phyloP scores from a whole-genome alignment of 345 rosid species.

The Nephelium lappaceum region DNA sequence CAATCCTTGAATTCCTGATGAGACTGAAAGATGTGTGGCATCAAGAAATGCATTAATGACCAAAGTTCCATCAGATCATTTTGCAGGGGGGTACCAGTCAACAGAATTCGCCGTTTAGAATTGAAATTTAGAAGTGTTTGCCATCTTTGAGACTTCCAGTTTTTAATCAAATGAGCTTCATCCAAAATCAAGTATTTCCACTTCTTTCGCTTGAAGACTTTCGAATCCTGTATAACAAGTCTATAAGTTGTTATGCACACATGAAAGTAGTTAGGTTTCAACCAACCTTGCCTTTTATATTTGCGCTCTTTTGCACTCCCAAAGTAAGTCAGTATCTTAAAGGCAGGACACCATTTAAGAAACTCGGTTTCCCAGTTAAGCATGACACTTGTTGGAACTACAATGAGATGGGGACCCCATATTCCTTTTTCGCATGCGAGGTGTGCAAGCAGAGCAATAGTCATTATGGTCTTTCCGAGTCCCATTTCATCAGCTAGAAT shows the following conservation, averaged over 20 bases:
- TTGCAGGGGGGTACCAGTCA: constrained; percentile 98
- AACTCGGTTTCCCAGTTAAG: constrained; percentile 99
- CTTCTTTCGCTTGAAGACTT: constrained; percentile 98
- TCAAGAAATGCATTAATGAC: constrained; percentile 99
- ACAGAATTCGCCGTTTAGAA: constrained; percentile 91
- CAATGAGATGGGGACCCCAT: constrained; percentile 99
- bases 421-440: constrained; percentile 98
- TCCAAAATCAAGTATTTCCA: constrained; percentile 99
- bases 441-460: constrained; percentile 97
- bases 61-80: constrained; percentile 99
- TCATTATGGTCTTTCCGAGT: constrained; percentile 99
- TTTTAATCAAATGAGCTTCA: constrained; percentile 99
- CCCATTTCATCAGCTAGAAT: constrained; percentile 99
- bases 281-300: constrained; percentile 98
- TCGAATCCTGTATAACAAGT: constrained; percentile 94
- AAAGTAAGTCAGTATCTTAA: constrained; percentile 96
- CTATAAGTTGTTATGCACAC: constrained; percentile 97
- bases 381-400: constrained; percentile 99
- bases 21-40: constrained; percentile 99
- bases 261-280: constrained; percentile 95
- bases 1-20: constrained; percentile 99
- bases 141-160: constrained; percentile 99
- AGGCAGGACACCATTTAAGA: constrained; percentile 99
- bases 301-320: constrained; percentile 99
- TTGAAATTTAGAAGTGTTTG: constrained; percentile 98